A percentile compares a stretch with the other conserved stretches of the same genome.
Conservation (phyloP, 371 early-diverging fungal genomes). For the Mortierella sp. region DNA sequence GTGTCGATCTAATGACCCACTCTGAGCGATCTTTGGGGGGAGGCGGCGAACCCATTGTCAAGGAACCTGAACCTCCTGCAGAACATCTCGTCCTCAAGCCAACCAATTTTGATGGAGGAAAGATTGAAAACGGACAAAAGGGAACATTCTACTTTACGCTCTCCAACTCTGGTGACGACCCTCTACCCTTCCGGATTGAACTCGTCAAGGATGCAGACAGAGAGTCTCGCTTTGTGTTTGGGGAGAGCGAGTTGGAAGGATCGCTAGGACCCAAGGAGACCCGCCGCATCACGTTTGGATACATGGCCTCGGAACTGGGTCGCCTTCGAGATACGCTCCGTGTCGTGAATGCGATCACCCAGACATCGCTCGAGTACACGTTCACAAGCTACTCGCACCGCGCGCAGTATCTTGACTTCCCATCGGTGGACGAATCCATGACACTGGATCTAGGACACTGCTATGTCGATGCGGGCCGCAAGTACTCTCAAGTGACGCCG, state of each 20-base stretch:
- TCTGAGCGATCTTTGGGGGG: too few relatives aligned
- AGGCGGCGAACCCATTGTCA: background rate
- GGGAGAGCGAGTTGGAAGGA: slow-evolving; percentile 35
- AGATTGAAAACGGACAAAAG: slow-evolving; percentile 64
- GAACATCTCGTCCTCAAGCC: slow-evolving; percentile 60
- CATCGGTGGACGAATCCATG: slow-evolving; percentile 65
- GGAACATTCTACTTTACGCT: slow-evolving; percentile 69
- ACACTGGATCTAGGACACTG: slow-evolving; percentile 85
- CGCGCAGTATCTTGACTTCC: slow-evolving; percentile 71
- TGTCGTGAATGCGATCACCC: slow-evolving; percentile 56
- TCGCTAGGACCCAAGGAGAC: slow-evolving; percentile 63
- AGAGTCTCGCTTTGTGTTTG: slow-evolving; percentile 43
- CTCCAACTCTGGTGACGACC: slow-evolving; percentile 58
- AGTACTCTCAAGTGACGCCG: slow-evolving; percentile 81
- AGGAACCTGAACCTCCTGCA: slow-evolving; percentile 12
- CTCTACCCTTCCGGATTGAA: slow-evolving; percentile 57
- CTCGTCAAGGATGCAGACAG: slow-evolving; percentile 22
- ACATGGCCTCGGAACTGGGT: slow-evolving; percentile 63
- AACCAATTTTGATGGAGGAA: slow-evolving; percentile 66
- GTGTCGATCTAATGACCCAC: too few relatives aligned
- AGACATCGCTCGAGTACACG: slow-evolving; percentile 58
- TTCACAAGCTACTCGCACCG: slow-evolving; percentile 70
- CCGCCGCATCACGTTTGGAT: slow-evolving; percentile 67
- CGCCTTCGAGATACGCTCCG: slow-evolving; percentile 64
- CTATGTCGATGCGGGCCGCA: slow-evolving; percentile 81